These are phyloP conservation scores for Amylocystis lapponica DNA, from an alignment of 768 basidiomycete genomes.

Conservation along the genomic window DNA sequence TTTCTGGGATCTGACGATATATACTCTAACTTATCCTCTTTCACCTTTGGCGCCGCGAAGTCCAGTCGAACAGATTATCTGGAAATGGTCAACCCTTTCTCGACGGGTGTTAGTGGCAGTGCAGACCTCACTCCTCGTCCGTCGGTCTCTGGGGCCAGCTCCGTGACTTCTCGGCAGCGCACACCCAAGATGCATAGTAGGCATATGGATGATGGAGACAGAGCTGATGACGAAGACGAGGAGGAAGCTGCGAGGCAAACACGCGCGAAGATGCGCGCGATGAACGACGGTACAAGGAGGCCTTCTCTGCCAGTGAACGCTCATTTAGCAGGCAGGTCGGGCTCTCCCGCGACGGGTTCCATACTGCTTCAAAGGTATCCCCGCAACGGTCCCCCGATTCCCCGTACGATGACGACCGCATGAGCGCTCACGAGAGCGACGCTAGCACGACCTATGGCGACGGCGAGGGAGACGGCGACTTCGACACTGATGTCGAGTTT, in stretches of 20 bases:
- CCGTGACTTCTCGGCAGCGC: slow-evolving; percentile 19
- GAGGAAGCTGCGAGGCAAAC: slow-evolving; percentile 26
- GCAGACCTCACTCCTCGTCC: slow-evolving; percentile 41
- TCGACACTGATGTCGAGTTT: slow-evolving; percentile 29
- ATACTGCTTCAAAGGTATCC: slow-evolving; percentile 6
- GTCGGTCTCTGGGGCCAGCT: slow-evolving; percentile 27
- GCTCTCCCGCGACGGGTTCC: slow-evolving; percentile 3
- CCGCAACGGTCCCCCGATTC: neutral
- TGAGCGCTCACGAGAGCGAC: slow-evolving; percentile 12
- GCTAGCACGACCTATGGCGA: slow-evolving; percentile 8
- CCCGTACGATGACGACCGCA: neutral
- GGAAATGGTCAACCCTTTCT: slow-evolving; percentile 34
- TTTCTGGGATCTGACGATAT: slow-evolving; percentile 22
- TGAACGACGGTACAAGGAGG: slow-evolving; percentile 36
- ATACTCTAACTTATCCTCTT: slow-evolving; percentile 36
- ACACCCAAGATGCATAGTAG: slow-evolving; percentile 28
- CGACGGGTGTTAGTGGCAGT: slow-evolving; percentile 19
- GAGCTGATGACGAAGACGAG: slow-evolving; percentile 31
- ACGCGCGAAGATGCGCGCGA: slow-evolving; percentile 37
- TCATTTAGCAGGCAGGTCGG: slow-evolving; percentile 6
- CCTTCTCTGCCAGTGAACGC: slow-evolving; percentile 36
- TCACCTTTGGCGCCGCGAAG: slow-evolving; percentile 35
- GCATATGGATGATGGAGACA: slow-evolving; percentile 24
- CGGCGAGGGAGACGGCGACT: slow-evolving; percentile 21
- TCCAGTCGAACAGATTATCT: slow-evolving; percentile 16